phyloP scores from a whole-genome alignment of 2,329 filamentous ascomycete species.

The Botrytis aclada region DNA sequence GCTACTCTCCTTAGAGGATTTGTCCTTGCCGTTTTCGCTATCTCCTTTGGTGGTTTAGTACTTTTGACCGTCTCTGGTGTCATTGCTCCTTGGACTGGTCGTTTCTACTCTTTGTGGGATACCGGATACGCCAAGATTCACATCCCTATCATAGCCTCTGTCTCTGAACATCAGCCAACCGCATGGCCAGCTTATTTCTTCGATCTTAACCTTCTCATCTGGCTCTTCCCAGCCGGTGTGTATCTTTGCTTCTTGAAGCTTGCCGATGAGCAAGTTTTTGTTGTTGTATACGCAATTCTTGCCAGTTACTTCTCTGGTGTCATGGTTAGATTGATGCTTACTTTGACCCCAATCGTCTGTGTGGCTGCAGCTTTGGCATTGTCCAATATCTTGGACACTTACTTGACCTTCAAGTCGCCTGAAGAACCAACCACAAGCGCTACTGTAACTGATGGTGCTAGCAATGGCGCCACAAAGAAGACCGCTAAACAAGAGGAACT shows the following conservation, averaged over 20 bases:
- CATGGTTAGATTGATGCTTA: slow-evolving; percentile 99
- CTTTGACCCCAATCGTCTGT: slow-evolving; percentile 92
- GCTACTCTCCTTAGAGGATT: slow-evolving; percentile 80
- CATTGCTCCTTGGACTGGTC: slow-evolving; percentile 95
- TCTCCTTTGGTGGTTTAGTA: slow-evolving; percentile 73
- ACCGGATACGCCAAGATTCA: slow-evolving; percentile 98
- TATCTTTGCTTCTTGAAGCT: slow-evolving; percentile 97
- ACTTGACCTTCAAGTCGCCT: slow-evolving; percentile 66
- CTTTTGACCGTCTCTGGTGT: slow-evolving; percentile 85
- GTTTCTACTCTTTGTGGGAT: slow-evolving; percentile 99
- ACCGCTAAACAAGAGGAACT: slow-evolving; percentile 54
- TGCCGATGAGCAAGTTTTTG: slow-evolving; percentile 93
- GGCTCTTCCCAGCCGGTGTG: slow-evolving; percentile 97
- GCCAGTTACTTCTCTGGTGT: slow-evolving; percentile 98
- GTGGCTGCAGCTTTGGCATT: slow-evolving; percentile 86
- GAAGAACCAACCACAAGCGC: slow-evolving; percentile 44
- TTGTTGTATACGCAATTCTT: slow-evolving; percentile 95
- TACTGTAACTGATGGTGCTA: slow-evolving; percentile 41
- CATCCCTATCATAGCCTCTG: slow-evolving; percentile 99
- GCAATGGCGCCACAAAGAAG: slow-evolving; percentile 48
- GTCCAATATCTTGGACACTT: slow-evolving; percentile 85
- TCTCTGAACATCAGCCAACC: slow-evolving; percentile 97
- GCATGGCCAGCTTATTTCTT: slow-evolving; percentile 99
- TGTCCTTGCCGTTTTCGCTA: slow-evolving; percentile 68
- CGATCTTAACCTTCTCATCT: slow-evolving; percentile 96